Evolutionary conservation across 2,329 filamentous ascomycete genomes (phyloP).

Genomic region (Xylariaceae sp.): DNA sequence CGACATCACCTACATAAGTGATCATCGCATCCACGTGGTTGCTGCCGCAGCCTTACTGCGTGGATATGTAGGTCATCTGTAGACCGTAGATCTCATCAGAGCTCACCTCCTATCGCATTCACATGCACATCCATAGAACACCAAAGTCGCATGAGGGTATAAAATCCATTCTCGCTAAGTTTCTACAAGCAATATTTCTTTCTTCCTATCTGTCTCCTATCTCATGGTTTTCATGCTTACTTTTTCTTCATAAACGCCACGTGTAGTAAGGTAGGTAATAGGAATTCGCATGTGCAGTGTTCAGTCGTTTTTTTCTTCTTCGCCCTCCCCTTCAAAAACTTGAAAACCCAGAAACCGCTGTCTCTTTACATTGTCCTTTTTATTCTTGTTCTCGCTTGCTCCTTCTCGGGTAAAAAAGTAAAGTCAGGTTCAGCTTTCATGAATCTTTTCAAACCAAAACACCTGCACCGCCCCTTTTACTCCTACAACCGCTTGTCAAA

Average conservation of each 20-base stretch:
- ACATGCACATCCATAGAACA: neutral
- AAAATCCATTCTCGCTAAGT: conserved; percentile 21
- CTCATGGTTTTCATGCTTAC: neutral
- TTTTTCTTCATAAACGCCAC: conserved; percentile 1
- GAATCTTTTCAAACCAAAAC: conserved; percentile 1
- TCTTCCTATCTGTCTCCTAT: neutral
- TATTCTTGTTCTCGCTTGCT: neutral
- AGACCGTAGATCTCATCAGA: no score
- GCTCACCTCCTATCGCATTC: no score
- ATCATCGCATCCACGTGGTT: no score
- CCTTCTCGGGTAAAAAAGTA: conserved; percentile 5
- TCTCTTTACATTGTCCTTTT: conserved; percentile 1
- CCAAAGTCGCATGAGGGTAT: neutral
- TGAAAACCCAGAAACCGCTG: neutral
- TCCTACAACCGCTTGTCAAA: conserved; percentile 9
- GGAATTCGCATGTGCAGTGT: neutral
- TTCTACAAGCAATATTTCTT: conserved; percentile 15
- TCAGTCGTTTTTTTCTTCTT: neutral
- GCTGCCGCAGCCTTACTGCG: no score
- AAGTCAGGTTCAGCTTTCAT: neutral
- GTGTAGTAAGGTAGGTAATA: neutral
- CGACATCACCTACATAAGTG: no score
- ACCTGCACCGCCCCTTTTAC: neutral
- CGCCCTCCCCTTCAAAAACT: no score
- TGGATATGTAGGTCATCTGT: no score